Conservation (phyloP, 2,329 filamentous ascomycete species). For the Diaporthe helianthi region DNA sequence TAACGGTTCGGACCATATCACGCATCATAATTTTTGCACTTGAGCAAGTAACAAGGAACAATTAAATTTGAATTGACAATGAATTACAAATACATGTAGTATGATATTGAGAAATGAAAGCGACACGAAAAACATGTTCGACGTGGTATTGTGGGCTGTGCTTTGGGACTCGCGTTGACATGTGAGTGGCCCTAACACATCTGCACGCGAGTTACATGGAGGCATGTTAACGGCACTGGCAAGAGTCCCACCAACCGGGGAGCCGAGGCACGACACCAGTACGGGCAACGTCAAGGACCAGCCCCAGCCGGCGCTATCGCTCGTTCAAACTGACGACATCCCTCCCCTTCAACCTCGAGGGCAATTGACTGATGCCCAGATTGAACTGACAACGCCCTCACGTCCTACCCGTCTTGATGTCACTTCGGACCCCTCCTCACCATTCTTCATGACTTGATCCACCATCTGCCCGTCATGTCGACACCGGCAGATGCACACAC, state of each 20-base stretch:
- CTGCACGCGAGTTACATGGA: neutral
- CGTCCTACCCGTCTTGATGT: neutral
- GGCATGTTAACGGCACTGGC: neutral
- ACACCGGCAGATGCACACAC: conserved; percentile 33
- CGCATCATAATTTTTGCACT: accelerated
- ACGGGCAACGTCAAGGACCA: neutral
- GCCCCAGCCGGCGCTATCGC: conserved; percentile 7
- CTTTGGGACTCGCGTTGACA: neutral
- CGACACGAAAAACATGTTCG: neutral
- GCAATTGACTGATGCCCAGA: neutral
- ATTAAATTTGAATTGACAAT: accelerated
- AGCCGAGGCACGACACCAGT: conserved; percentile 19
- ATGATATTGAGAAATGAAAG: neutral
- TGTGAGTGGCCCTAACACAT: conserved; percentile 10
- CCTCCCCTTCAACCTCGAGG: neutral
- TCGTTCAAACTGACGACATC: conserved; percentile 8
- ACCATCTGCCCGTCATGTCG: conserved; percentile 27
- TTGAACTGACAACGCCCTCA: neutral
- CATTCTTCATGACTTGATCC: conserved; percentile 23
- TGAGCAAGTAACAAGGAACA: neutral
- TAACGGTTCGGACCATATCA: neutral
- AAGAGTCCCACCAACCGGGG: conserved; percentile 3
- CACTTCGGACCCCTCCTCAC: neutral
- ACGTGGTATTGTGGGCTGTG: neutral
- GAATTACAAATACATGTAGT: too few relatives aligned